Conservation (phyloP, 2,329 filamentous ascomycete species). For the Diaporthe nobilis region DNA sequence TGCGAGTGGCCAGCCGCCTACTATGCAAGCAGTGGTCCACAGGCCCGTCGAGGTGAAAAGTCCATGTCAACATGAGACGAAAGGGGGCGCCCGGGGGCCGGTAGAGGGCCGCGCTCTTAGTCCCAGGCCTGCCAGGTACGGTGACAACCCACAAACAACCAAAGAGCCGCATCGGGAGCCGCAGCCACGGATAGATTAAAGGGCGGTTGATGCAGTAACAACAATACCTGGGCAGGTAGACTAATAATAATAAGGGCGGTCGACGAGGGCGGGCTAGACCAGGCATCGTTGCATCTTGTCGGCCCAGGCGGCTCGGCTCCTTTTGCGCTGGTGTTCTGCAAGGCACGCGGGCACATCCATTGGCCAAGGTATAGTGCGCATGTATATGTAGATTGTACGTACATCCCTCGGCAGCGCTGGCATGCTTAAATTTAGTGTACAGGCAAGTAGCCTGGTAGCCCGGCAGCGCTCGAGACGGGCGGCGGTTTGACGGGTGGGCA, state of each 20-base stretch:
- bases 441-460: neutral
- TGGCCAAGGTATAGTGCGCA: neutral
- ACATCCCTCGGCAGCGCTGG: too few species aligned
- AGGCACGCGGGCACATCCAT: slow-evolving; percentile 2
- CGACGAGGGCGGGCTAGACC: neutral
- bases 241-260: neutral
- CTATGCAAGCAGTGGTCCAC: neutral
- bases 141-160: neutral
- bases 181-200: slow-evolving; percentile 17
- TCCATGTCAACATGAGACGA: slow-evolving; percentile 18
- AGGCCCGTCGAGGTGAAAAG: neutral
- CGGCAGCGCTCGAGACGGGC: slow-evolving; percentile 17
- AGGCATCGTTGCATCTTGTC: neutral
- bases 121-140: too few species aligned
- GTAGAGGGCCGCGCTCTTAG: neutral
- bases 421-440: neutral
- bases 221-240: neutral
- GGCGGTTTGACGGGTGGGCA: slow-evolving; percentile 2
- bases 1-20: neutral
- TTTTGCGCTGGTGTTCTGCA: neutral
- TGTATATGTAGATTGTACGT: too few species aligned
- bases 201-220: neutral
- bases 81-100: neutral
- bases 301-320: neutral
- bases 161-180: slow-evolving; percentile 16